Conservation (phyloP, 208 protist species). For the Angomonas deanei region DNA sequence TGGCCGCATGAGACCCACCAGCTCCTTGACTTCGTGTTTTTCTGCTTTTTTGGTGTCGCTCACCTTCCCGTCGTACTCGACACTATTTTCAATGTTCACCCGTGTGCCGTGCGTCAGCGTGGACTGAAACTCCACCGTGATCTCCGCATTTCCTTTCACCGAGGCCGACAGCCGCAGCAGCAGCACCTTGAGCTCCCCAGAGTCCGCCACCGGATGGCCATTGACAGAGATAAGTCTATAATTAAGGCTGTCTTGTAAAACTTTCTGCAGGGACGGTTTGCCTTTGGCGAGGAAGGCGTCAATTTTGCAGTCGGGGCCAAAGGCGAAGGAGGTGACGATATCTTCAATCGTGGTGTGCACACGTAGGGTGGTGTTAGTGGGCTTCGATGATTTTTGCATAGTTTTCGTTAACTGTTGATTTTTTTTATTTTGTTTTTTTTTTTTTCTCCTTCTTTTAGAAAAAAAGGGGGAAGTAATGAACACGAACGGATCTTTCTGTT, state of each 20-base stretch:
- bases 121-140: conserved; percentile 36
- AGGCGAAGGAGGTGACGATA: conserved; percentile 38
- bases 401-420: background rate
- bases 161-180: conserved; percentile 16
- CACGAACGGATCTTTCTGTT: background rate
- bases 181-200: conserved; percentile 42
- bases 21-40: conserved; percentile 19
- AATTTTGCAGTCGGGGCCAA: conserved; percentile 64
- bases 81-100: conserved; percentile 52
- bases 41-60: conserved; percentile 28
- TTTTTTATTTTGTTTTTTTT: background rate
- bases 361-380: conserved; percentile 14
- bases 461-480: conserved; percentile 14
- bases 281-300: conserved; percentile 25
- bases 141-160: conserved; percentile 12
- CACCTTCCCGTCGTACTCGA: conserved; percentile 37
- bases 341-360: conserved; percentile 41
- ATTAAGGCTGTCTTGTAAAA: conserved; percentile 1
- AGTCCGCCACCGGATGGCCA: conserved; percentile 33
- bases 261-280: conserved; percentile 18
- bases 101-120: conserved; percentile 18
- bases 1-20: conserved; percentile 26
- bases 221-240: conserved; percentile 51
- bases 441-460: conserved; percentile 1
- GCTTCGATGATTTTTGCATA: background rate